Base-by-base conservation (phyloP, 768 basidiomycete species). In the Russula sp. region DNA sequence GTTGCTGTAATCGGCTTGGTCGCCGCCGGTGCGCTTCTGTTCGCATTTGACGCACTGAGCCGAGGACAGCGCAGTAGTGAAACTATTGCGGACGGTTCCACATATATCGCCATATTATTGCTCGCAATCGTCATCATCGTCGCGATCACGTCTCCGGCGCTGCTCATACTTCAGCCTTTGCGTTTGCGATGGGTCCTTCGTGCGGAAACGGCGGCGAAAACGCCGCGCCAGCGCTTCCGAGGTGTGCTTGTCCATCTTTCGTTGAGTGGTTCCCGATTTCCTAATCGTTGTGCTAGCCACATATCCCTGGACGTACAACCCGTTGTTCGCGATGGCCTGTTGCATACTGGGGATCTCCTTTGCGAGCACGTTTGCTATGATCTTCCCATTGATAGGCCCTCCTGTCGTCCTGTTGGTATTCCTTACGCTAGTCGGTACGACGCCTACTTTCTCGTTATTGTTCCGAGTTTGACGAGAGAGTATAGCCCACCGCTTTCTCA, bases 171-270 rank as follows among this genome's bases (percentile, higher is more conserved):
- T n/a, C 89, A 90, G 70, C 87, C 88, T 8, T 63, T 79, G 39
- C 79, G 83, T 35, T 72, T 91, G 29, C 83, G 82, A 81, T 76
- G 71, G 53, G 80, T 86, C 20, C 61, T 82, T 43, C 76, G 77
- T 35, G 78, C 81, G 3, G 82, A 87, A 69, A 79, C 75, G 61
- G 75, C 77, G 36, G 84, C 86, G 10, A 68, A 87, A 22, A 93
- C 90, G 8, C 90, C 90, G 48, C 78, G 90, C 42, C 86, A 92
- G 71, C 78, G 82, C 20, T 93, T 91, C 75, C 75, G 90, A 76
- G 83, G 90, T 90, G 66, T 60, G 82, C 73, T 18, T 18, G 3
- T 16, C 25, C 32, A 7, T 39, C 4, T 9, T 8, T 52, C n/a
- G 13, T 49, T 35, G 39, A 22, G 3, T 35, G 20, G 36, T 39